Evolutionary conservation across 2,329 filamentous ascomycete species (phyloP), one percentile per base, ranked within the genome.

Genomic region (Colletotrichum ledebouriae): DNA sequence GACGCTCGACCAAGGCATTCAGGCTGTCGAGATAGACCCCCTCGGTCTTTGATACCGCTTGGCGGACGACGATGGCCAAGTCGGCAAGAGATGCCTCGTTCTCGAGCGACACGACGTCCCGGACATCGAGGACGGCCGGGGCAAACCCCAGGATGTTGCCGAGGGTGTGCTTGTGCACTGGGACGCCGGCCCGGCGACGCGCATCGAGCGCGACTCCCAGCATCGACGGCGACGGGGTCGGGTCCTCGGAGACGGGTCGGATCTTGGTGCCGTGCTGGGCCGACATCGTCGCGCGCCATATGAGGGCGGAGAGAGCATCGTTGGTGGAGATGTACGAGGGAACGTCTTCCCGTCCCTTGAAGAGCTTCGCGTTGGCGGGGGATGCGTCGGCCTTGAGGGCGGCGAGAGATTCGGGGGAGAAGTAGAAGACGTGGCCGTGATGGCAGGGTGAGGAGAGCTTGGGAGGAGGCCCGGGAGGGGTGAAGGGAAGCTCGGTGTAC

Each of bases 71-170:
- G n/a, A 76, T 59, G 2, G 80, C 79, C 11, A 79, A 71, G 55
- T 78, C 76, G 3, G 77, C 77, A 9, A 82, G 67, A 50, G 66
- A 75, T 17, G 52, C 60, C 37, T 57, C 60, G 50, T 49, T 33
- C 7, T 72, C 57, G 4, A 62, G 61, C 3, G 55, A 47, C 0
- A 79, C 71, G 47, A 80, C 77, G 63, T 75, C 72, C 13, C 78
- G 73, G 46, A 76, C 67, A 6, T 72, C 62, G 50, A 78, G 68
- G 33, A 69, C 59, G 22, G 76, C 73, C 3, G 74, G 73, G 4
- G 78, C 73, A 63, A 77, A 81, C 49, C 78, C 79, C 11, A 82
- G 73, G 63, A 80, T 81, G 62, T 79, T 80, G 9, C 80, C 80
- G 29, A 81, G 72, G 1, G 78, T 80, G 6, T 75, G 72, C 6